Conservation (phyloP, 768 basidiomycete genomes). For the Boletus edulis region DNA sequence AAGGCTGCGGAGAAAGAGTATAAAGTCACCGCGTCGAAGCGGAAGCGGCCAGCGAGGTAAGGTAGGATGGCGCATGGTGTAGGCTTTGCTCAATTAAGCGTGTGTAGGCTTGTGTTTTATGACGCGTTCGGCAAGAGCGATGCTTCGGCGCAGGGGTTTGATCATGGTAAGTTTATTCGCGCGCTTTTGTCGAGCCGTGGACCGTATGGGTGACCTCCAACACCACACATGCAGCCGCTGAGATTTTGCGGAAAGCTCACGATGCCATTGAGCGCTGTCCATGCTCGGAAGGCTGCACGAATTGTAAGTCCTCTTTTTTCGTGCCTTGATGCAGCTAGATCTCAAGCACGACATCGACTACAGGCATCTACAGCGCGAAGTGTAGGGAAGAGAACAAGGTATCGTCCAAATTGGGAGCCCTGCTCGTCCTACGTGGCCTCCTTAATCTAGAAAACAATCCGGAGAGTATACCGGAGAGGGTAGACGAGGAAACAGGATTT, state of each 20-base stretch:
- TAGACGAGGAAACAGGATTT: slow-evolving; percentile 28
- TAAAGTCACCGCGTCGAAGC: slow-evolving; percentile 43
- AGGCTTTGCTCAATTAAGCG: not conserved
- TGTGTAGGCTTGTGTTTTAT: slow-evolving; percentile 72
- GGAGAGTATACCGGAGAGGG: slow-evolving; percentile 36
- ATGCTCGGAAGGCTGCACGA: slow-evolving; percentile 67
- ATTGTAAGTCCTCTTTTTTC: slow-evolving; percentile 45
- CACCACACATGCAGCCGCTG: slow-evolving; percentile 41
- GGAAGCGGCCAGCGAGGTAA: slow-evolving; percentile 61
- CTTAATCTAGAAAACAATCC: slow-evolving; percentile 45
- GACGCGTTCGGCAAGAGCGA: slow-evolving; percentile 71
- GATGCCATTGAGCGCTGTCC: slow-evolving; percentile 55
- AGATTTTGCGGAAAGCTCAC: slow-evolving; percentile 58
- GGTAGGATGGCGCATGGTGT: not conserved
- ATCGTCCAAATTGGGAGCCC: slow-evolving; percentile 72
- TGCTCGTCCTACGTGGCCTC: slow-evolving; percentile 60
- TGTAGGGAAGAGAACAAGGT: slow-evolving; percentile 77
- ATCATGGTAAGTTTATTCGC: slow-evolving; percentile 52
- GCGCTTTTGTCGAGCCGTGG: not conserved
- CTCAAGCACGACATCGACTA: not conserved
- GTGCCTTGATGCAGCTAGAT: not conserved
- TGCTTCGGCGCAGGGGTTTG: slow-evolving; percentile 76
- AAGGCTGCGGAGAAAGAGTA: slow-evolving; percentile 77
- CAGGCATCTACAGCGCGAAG: slow-evolving; percentile 63
- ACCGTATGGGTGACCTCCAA: not conserved